These are phyloP conservation scores for Paraphaeosphaeria sporulosa DNA, from an alignment of 2,329 filamentous ascomycete species.

Conservation along the genomic window DNA sequence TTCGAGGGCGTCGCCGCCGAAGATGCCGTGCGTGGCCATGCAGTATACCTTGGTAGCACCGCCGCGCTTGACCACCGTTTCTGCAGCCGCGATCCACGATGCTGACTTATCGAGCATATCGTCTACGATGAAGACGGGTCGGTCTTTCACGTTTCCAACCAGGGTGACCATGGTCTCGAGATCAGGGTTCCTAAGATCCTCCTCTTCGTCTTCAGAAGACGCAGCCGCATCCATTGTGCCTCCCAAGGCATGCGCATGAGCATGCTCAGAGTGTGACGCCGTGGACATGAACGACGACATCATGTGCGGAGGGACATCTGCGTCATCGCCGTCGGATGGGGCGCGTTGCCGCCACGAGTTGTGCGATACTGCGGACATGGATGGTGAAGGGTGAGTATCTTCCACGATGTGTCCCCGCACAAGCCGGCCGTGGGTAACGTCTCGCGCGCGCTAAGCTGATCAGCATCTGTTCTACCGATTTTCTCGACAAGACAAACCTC, in stretches of 20 bases:
- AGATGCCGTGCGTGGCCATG: conserved; percentile 95
- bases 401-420: conserved; percentile 96
- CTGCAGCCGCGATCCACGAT: conserved; percentile 96
- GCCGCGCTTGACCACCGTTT: conserved; percentile 94
- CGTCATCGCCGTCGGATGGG: conserved; percentile 57
- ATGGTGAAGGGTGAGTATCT: conserved; percentile 86
- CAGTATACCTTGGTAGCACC: conserved; percentile 93
- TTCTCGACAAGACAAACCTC: conserved; percentile 52
- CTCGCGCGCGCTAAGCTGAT: conserved; percentile 68
- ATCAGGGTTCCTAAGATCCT: conserved; percentile 79
- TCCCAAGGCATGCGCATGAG: conserved; percentile 77
- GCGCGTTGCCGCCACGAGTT: conserved; percentile 56
- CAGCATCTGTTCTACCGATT: conserved; percentile 15
- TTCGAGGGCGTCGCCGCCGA: conserved; percentile 86
- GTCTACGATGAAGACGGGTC: conserved; percentile 92
- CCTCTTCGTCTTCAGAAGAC: conserved; percentile 91
- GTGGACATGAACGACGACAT: conserved; percentile 81
- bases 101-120: conserved; percentile 99
- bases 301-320: conserved; percentile 79
- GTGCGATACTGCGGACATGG: conserved; percentile 69
- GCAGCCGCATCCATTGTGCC: conserved; percentile 84
- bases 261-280: conserved; percentile 68
- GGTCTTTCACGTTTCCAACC: conserved; percentile 90
- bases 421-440: conserved; percentile 90
- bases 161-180: conserved; percentile 95